phyloP scores from a whole-genome alignment of 2,329 filamentous ascomycete genomes.

The Emydomyces testavorans region DNA sequence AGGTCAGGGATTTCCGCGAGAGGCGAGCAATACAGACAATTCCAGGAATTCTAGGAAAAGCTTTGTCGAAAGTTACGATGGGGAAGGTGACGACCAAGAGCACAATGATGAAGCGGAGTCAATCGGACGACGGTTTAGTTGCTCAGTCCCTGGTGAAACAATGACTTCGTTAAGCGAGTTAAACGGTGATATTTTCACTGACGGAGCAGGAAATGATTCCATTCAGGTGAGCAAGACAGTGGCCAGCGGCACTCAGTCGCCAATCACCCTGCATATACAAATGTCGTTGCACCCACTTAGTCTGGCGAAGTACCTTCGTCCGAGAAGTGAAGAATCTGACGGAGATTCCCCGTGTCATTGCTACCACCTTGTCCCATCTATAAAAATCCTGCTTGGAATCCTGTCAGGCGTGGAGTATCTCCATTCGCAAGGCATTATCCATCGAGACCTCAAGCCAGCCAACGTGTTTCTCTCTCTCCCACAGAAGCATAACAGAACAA shows the following conservation, averaged over 20 bases:
- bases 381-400: slow-evolving; percentile 48
- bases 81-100: slow-evolving; percentile 19
- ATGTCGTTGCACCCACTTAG: slow-evolving; percentile 56
- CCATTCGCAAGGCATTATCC: slow-evolving; percentile 49
- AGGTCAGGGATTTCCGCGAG: slow-evolving; percentile 10
- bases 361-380: slow-evolving; percentile 48
- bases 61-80: slow-evolving; percentile 10
- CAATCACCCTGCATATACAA: slow-evolving; percentile 51
- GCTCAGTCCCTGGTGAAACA: slow-evolving; percentile 23
- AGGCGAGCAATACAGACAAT: background rate
- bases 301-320: slow-evolving; percentile 45
- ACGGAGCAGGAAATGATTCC: slow-evolving; percentile 30
- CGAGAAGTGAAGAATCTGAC: background rate
- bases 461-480: slow-evolving; percentile 53
- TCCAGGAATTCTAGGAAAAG: slow-evolving; percentile 7
- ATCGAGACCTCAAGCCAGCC: slow-evolving; percentile 57
- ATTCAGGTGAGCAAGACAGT: slow-evolving; percentile 23
- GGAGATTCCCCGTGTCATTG: slow-evolving; percentile 42
- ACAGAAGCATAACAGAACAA: slow-evolving; percentile 26
- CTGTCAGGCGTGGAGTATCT: slow-evolving; percentile 55
- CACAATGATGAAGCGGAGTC: slow-evolving; percentile 41
- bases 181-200: slow-evolving; percentile 33
- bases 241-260: slow-evolving; percentile 23
- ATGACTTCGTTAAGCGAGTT: slow-evolving; percentile 27
- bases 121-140: slow-evolving; percentile 34